These are phyloP conservation scores for Rutstroemia sp. DNA, from an alignment of 2,329 filamentous ascomycete genomes.

Conservation along the genomic window DNA sequence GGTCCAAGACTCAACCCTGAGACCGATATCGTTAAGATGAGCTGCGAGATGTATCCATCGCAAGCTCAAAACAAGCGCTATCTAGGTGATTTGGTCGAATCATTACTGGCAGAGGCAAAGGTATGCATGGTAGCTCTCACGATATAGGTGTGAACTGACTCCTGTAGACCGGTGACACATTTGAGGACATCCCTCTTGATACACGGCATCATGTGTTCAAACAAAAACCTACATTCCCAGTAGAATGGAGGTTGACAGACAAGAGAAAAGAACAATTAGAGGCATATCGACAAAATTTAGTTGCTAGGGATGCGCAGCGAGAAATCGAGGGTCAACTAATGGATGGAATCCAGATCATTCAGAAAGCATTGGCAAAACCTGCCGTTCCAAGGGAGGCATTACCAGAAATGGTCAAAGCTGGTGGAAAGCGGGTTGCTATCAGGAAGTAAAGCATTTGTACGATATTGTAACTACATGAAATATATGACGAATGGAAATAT, in stretches of 20 bases:
- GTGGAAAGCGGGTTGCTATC: slow-evolving; percentile 17
- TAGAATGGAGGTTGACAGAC: slow-evolving; percentile 72
- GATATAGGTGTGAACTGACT: slow-evolving; percentile 13
- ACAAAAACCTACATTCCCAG: slow-evolving; percentile 64
- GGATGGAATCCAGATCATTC: slow-evolving; percentile 46
- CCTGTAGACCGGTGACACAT: slow-evolving; percentile 65
- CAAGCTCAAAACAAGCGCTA: slow-evolving; percentile 97
- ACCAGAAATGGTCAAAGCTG: slow-evolving; percentile 23
- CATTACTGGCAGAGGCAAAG: slow-evolving; percentile 67
- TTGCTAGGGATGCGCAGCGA: slow-evolving; percentile 47
- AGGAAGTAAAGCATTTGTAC: slow-evolving; percentile 20
- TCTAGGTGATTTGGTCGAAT: slow-evolving; percentile 69
- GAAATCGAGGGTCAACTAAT: slow-evolving; percentile 48
- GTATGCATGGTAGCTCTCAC: slow-evolving; percentile 31
- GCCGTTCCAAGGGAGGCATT: slow-evolving; percentile 15
- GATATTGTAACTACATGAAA: slow-evolving; percentile 16
- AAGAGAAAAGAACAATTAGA: slow-evolving; percentile 60
- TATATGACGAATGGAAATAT: neutral
- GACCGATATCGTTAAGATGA: slow-evolving; percentile 77
- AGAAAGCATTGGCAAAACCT: slow-evolving; percentile 31
- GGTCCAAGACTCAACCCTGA: slow-evolving; percentile 84
- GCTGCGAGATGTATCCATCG: slow-evolving; percentile 79
- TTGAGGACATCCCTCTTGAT: slow-evolving; percentile 85
- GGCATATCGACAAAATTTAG: slow-evolving; percentile 45
- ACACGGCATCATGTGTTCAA: slow-evolving; percentile 74